phyloP scores from a whole-genome alignment of 805 yeast species.

The Komagataella phaffii region DNA sequence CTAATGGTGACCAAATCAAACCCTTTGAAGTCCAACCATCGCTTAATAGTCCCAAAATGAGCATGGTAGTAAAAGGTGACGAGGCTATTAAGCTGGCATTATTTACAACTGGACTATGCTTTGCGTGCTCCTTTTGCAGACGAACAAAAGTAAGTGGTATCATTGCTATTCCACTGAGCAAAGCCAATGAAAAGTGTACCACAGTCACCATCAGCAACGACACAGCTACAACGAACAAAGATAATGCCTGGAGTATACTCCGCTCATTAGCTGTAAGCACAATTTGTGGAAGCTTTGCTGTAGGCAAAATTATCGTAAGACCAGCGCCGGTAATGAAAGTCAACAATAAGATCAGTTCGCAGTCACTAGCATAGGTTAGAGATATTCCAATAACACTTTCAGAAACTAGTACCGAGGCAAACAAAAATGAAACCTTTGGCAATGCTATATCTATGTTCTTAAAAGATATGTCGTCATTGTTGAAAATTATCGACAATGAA shows the following conservation, averaged over 20 bases:
- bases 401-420: slow-evolving; percentile 12
- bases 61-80: slow-evolving; percentile 16
- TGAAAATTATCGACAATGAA: slow-evolving; percentile 43
- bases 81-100: slow-evolving; percentile 14
- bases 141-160: slow-evolving; percentile 62
- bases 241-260: slow-evolving; percentile 12
- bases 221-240: slow-evolving; percentile 49
- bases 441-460: slow-evolving; percentile 1
- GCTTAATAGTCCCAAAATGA: slow-evolving; percentile 13
- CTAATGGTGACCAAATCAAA: slow-evolving; percentile 19
- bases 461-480: slow-evolving; percentile 20
- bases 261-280: slow-evolving; percentile 8
- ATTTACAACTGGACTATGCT: slow-evolving; percentile 7
- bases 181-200: slow-evolving; percentile 74
- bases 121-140: slow-evolving; percentile 12
- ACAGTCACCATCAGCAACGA: slow-evolving; percentile 62
- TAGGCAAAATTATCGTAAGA: neutral
- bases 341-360: slow-evolving; percentile 1
- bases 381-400: slow-evolving; percentile 8
- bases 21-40: slow-evolving; percentile 3
- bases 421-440: slow-evolving; percentile 6
- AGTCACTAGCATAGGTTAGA: slow-evolving; percentile 3
- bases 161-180: slow-evolving; percentile 53
- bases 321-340: neutral
- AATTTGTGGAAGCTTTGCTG: neutral